These are phyloP conservation scores for Parasitella parasitica DNA, from an alignment of 371 early-diverging fungal genomes.

Conservation along the genomic window DNA sequence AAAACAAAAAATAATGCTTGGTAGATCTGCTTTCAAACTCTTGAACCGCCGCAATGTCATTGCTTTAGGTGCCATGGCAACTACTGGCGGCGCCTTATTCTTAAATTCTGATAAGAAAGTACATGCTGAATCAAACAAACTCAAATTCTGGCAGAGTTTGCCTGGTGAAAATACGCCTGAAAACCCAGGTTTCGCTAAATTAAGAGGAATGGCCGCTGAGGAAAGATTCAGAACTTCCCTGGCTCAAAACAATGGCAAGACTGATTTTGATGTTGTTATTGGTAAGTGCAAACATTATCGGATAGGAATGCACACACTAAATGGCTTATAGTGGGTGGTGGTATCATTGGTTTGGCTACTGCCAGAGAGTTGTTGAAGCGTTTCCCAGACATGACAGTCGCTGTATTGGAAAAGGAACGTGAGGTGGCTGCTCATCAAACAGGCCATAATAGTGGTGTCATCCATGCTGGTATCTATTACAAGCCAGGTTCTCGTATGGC, in stretches of 20 bases:
- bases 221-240: slow-evolving; percentile 45
- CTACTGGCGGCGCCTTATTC: slow-evolving; percentile 34
- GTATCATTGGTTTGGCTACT: slow-evolving; percentile 53
- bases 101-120: slow-evolving; percentile 26
- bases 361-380: slow-evolving; percentile 51
- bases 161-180: slow-evolving; percentile 50
- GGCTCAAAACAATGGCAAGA: slow-evolving; percentile 43
- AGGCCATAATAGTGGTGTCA: slow-evolving; percentile 53
- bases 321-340: slow-evolving; percentile 41
- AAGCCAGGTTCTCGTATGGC: slow-evolving; percentile 52
- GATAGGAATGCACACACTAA: too few relatives aligned
- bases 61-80: slow-evolving; percentile 35
- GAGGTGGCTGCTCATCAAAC: slow-evolving; percentile 55
- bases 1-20: slow-evolving; percentile 33
- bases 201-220: slow-evolving; percentile 47
- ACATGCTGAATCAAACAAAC: slow-evolving; percentile 40
- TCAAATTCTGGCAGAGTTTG: slow-evolving; percentile 45
- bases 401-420: slow-evolving; percentile 50
- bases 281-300: too few relatives aligned
- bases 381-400: slow-evolving; percentile 48
- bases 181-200: slow-evolving; percentile 43
- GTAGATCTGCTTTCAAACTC: slow-evolving; percentile 35
- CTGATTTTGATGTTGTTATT: slow-evolving; percentile 51
- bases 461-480: slow-evolving; percentile 49
- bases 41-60: slow-evolving; percentile 30